Base-by-base conservation (phyloP, 1,139 yeast species). In the Debaryomycetaceae sp. region DNA sequence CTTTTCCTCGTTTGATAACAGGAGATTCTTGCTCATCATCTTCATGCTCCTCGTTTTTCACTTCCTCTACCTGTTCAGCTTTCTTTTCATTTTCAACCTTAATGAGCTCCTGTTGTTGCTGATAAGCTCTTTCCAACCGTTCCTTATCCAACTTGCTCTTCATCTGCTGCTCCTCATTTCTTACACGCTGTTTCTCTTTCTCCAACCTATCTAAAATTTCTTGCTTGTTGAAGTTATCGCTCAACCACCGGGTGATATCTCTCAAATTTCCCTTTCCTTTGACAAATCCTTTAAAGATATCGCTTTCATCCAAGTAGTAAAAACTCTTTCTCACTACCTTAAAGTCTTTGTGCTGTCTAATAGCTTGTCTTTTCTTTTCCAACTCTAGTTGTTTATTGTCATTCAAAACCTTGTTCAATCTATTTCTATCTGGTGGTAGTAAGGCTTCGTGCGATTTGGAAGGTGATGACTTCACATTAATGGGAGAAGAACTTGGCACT, bases 241-340 rank as follows among this genome's bases (percentile, higher is more conserved):
- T 58, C 32, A 83, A 60, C 61, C 79, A 69, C 39, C 65, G 69
- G 26, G 81, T 72, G 11, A 84, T 75, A 37, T 75, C 73, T 42
- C 81, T 68, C 26, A 81, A 56, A 43, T 81, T 75, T 8, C 81
- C 79, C 37, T 78, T 75, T 31, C 80, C 81, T 28, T 77, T 73
- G 37, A 78, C 81, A 53, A 81, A 78, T 1, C 83, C 84, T 37
- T 79, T 79, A 46, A 79, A 74, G 30, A 83, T 71, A 45, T 79
- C 75, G 28, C 78, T 69, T 35, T 71, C 76, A 16, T 65, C 60
- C 17, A 78, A 55, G 35, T 73, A 65, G 35, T 72, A 71, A 53
- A 74, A 79, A 41, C 72, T 55, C 38, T 68, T 72, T 45, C 66
- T 71, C 45, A 78, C 71, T 55, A 73, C 70, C 41, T 67, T 77